Evolutionary conservation across 2,329 filamentous ascomycete species (phyloP).

Genomic region (Plectosphaerella plurivora): DNA sequence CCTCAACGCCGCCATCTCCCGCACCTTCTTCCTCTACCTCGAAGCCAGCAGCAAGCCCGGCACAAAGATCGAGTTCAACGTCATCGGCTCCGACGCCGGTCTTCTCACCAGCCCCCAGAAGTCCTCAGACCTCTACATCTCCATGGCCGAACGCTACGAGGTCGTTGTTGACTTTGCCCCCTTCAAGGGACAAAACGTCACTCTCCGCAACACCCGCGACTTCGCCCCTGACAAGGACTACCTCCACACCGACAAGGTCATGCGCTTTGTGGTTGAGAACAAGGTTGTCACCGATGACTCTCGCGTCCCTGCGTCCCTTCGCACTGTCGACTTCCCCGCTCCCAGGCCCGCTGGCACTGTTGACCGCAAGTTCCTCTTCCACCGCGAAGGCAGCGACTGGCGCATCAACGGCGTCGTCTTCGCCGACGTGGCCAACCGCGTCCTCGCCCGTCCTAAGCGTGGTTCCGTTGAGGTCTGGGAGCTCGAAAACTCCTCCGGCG

Average conservation of each 20-base stretch:
- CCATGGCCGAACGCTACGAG: slow-evolving; percentile 50
- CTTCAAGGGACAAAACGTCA: slow-evolving; percentile 43
- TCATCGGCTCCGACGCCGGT: slow-evolving; percentile 45
- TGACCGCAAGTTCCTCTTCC: slow-evolving; percentile 12
- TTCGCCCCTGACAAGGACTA: slow-evolving; percentile 37
- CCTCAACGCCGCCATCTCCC: slow-evolving; percentile 36
- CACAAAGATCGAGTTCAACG: slow-evolving; percentile 32
- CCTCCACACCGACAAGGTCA: slow-evolving; percentile 37
- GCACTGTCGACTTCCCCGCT: slow-evolving; percentile 9
- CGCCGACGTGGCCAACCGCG: slow-evolving; percentile 32
- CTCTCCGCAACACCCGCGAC: slow-evolving; percentile 33
- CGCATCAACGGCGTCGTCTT: slow-evolving; percentile 38
- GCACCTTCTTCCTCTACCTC: slow-evolving; percentile 38
- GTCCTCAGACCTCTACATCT: slow-evolving; percentile 34
- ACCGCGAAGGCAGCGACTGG: slow-evolving; percentile 22
- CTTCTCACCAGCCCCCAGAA: slow-evolving; percentile 35
- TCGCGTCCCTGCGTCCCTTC: slow-evolving; percentile 14
- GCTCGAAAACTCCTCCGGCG: slow-evolving; percentile 34
- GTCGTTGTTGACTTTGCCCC: slow-evolving; percentile 44
- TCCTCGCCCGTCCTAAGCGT: slow-evolving; percentile 33
- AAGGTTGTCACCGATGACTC: slow-evolving; percentile 20
- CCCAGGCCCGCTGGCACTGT: slow-evolving; percentile 5
- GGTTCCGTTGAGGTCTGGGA: slow-evolving; percentile 37
- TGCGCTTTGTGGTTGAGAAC: slow-evolving; percentile 36
- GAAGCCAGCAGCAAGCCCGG: slow-evolving; percentile 12